Conservation (phyloP, 1,284 basidiomycete genomes). For the Cutaneotrichosporon sp. region DNA sequence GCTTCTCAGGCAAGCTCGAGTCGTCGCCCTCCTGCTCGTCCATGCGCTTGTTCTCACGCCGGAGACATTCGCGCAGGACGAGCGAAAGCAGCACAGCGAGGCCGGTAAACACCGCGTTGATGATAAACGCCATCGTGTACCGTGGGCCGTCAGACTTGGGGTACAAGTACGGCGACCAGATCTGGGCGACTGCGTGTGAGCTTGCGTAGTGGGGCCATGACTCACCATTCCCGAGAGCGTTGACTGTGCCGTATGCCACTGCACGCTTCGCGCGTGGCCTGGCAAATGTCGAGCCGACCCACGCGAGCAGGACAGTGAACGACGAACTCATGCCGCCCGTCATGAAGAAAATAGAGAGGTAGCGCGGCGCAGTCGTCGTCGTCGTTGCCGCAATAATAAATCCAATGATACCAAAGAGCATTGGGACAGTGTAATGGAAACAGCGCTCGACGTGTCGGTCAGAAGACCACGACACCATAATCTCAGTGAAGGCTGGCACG, state of each 20-base stretch:
- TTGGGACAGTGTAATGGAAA: conserved; percentile 45
- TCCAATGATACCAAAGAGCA: conserved; percentile 40
- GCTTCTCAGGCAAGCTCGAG: neutral
- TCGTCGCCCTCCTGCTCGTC: conserved; percentile 5
- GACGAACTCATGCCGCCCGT: conserved; percentile 29
- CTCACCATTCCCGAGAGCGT: conserved; percentile 29
- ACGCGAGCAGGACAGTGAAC: conserved; percentile 37
- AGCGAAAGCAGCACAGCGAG: conserved; percentile 25
- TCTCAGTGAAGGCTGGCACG: conserved; percentile 30
- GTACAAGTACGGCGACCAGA: conserved; percentile 41
- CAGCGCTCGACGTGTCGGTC: conserved; percentile 33
- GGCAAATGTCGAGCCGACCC: conserved; percentile 35
- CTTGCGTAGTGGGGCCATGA: neutral
- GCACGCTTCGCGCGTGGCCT: conserved; percentile 36
- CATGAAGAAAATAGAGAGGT: conserved; percentile 32
- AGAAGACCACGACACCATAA: conserved; percentile 29
- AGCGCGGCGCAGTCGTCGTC: conserved; percentile 27
- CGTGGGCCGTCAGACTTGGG: conserved; percentile 23
- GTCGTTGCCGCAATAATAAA: conserved; percentile 33
- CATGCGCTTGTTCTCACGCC: conserved; percentile 20
- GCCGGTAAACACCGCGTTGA: conserved; percentile 27
- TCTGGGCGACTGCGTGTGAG: conserved; percentile 24
- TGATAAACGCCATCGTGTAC: conserved; percentile 24
- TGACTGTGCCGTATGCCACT: conserved; percentile 36
- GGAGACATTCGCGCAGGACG: conserved; percentile 26